phyloP scores from a whole-genome alignment of 2,329 filamentous ascomycete genomes.

The Cucurbitaria berberidis region DNA sequence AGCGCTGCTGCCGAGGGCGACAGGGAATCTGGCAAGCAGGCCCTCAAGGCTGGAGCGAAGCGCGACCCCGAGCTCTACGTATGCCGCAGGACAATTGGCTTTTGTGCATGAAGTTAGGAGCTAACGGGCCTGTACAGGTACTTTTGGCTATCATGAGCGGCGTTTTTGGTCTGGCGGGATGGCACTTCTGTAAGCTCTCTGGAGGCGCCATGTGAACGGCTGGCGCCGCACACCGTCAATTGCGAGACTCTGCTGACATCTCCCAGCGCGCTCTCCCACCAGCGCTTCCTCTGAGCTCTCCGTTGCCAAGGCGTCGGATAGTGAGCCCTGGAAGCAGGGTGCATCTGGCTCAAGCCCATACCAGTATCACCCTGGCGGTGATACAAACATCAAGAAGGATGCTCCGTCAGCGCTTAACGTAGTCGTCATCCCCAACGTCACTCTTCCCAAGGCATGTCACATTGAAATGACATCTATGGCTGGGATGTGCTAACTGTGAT shows the following conservation, averaged over 20 bases:
- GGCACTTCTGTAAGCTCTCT: conserved; percentile 74
- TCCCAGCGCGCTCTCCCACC: conserved; percentile 80
- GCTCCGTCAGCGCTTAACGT: conserved; percentile 95
- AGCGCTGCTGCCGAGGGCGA: conserved; percentile 53
- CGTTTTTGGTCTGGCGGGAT: conserved; percentile 86
- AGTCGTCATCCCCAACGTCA: conserved; percentile 92
- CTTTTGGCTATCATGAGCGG: conserved; percentile 90
- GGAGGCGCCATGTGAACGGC: not conserved
- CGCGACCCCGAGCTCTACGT: conserved; percentile 78
- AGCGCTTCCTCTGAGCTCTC: conserved; percentile 78
- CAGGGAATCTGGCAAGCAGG: conserved; percentile 54
- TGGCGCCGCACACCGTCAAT: not conserved
- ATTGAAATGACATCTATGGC: not conserved
- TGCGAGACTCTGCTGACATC: conserved; percentile 18
- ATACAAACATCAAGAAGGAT: conserved; percentile 79
- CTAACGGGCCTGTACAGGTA: conserved; percentile 64
- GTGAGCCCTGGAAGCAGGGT: conserved; percentile 88
- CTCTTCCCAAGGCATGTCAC: conserved; percentile 71
- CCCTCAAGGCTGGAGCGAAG: conserved; percentile 68
- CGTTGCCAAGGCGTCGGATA: conserved; percentile 74
- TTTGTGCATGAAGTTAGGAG: conserved; percentile 5
- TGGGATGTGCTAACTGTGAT: conserved; percentile 2
- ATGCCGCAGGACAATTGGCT: conserved; percentile 41
- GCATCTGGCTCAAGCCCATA: conserved; percentile 62
- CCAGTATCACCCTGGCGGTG: conserved; percentile 76